Evolutionary conservation across 805 yeast species (phyloP).

Genomic region (Pichia membranifaciens): DNA sequence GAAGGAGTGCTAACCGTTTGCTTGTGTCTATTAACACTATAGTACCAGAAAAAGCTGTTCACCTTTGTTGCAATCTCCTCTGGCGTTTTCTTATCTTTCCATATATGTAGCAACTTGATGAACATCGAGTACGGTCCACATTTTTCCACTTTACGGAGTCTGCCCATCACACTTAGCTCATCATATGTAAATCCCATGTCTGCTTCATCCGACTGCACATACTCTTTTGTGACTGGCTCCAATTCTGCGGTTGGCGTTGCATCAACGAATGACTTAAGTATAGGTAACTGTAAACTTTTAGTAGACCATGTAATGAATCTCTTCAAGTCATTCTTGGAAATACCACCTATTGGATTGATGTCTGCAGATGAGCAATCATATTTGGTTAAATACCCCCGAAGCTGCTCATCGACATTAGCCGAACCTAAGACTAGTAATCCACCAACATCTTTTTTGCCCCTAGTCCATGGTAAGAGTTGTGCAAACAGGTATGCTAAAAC

Average conservation of each 20-base stretch:
- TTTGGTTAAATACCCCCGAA: constrained; percentile 92
- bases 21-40: constrained; percentile 93
- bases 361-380: constrained; percentile 98
- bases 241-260: constrained; percentile 98
- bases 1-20: constrained; percentile 97
- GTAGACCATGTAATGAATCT: constrained; percentile 79
- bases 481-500: constrained; percentile 91
- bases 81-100: constrained; percentile 84
- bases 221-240: constrained; percentile 88
- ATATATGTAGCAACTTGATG: constrained; percentile 78
- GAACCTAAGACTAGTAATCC: constrained; percentile 90
- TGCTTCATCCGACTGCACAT: constrained; percentile 92
- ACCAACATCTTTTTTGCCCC: constrained; percentile 60
- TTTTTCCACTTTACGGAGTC: constrained; percentile 83
- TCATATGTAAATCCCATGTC: constrained; percentile 99
- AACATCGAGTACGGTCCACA: constrained; percentile 98
- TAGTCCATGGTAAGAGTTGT: constrained; percentile 90
- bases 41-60: constrained; percentile 84
- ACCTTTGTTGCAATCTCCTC: constrained; percentile 87
- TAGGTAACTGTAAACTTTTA: constrained; percentile 62
- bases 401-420: constrained; percentile 95
- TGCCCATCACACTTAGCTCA: constrained; percentile 86
- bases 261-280: constrained; percentile 67
- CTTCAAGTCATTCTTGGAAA: constrained; percentile 89
- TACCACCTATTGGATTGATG: constrained; percentile 97